Percentiles rank a stretch among this genome's conserved stretches.
phyloP scores from a whole-genome alignment of 2,329 filamentous ascomycete species.

The Exophiala sideris region DNA sequence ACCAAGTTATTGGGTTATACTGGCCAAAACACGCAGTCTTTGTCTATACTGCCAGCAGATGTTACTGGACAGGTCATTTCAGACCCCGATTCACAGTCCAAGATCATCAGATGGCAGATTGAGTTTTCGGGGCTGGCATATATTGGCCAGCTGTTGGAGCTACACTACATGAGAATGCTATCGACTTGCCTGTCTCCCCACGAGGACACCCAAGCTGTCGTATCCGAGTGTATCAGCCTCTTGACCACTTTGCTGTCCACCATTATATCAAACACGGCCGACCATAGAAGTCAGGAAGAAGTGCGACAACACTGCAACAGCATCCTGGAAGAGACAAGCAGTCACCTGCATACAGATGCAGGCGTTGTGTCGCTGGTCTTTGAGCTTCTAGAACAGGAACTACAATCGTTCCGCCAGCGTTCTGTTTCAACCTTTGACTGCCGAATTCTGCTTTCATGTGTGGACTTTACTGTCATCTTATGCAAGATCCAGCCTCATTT shows the following conservation, averaged over 20 bases:
- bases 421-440: constrained; percentile 62
- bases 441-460: constrained; percentile 68
- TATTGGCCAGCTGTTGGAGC: constrained; percentile 64
- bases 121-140: constrained; percentile 76
- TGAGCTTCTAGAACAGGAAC: constrained; percentile 74
- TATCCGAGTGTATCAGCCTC: constrained; percentile 70
- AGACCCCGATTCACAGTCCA: constrained; percentile 72
- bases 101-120: constrained; percentile 71
- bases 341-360: constrained; percentile 44
- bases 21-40: constrained; percentile 25
- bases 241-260: constrained; percentile 66
- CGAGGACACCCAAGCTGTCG: constrained; percentile 58
- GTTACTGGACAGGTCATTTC: constrained; percentile 63
- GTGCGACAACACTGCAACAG: constrained; percentile 38
- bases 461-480: constrained; percentile 75
- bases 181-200: constrained; percentile 49
- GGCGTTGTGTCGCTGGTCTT: constrained; percentile 81
- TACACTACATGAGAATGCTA: constrained; percentile 44
- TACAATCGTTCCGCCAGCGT: constrained; percentile 51
- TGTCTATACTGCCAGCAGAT: constrained; percentile 26
- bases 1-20: constrained; percentile 28
- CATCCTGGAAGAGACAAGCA: constrained; percentile 50
- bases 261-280: constrained; percentile 12
- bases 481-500: constrained; percentile 71
- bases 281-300: constrained; percentile 27